phyloP scores from a whole-genome alignment of 1,139 yeast genomes.

The Candida neerlandica region DNA sequence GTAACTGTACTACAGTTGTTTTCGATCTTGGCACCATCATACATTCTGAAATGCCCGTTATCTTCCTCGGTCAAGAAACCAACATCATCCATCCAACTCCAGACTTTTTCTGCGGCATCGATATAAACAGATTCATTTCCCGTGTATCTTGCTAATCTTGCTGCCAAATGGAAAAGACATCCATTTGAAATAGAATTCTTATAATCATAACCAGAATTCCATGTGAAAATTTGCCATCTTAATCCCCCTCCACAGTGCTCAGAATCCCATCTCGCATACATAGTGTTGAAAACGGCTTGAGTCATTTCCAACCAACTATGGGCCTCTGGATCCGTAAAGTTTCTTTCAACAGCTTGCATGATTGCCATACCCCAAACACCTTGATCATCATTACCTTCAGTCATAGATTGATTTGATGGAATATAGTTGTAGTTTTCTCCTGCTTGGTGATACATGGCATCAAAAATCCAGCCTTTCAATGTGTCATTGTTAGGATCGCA shows the following conservation, averaged over 20 bases:
- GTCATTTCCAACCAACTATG: constrained; percentile 72
- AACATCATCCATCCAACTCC: constrained; percentile 67
- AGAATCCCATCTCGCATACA: constrained; percentile 76
- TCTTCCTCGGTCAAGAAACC: constrained; percentile 46
- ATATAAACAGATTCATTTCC: constrained; percentile 54
- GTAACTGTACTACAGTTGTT: constrained; percentile 59
- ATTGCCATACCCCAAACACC: constrained; percentile 69
- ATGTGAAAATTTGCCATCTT: constrained; percentile 82
- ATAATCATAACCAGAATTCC: constrained; percentile 77
- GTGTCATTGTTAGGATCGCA: constrained; percentile 49
- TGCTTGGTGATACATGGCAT: constrained; percentile 53
- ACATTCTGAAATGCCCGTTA: constrained; percentile 47
- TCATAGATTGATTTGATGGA: constrained; percentile 60
- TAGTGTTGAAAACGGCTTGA: constrained; percentile 75
- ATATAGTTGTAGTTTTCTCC: constrained; percentile 56
- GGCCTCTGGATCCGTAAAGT: constrained; percentile 50
- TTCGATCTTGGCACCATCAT: constrained; percentile 71
- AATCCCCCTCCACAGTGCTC: constrained; percentile 71
- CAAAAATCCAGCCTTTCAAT: constrained; percentile 38
- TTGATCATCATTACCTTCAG: constrained; percentile 74
- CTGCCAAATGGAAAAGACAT: constrained; percentile 73
- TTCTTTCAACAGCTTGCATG: constrained; percentile 63
- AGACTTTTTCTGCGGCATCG: constrained; percentile 65
- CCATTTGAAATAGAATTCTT: constrained; percentile 82
- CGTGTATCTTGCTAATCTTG: constrained; percentile 75